Conservation (phyloP, 2,329 filamentous ascomycete genomes). For the Nemania sp. region DNA sequence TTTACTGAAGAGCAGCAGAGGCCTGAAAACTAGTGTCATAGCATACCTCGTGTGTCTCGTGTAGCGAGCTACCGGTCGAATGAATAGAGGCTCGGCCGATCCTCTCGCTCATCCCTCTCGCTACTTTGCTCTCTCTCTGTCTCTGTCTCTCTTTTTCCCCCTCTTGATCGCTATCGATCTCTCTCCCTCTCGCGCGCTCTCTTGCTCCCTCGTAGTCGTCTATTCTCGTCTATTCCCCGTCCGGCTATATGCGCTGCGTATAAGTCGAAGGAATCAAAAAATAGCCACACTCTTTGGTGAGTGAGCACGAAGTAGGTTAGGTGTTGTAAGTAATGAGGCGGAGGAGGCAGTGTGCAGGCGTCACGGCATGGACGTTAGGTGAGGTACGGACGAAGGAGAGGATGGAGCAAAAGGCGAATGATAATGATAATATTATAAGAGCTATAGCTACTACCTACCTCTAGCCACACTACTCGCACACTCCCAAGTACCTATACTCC, state of each 20-base stretch:
- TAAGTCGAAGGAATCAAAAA: conserved; percentile 1
- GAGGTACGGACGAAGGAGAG: conserved; percentile 21
- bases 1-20: conserved; percentile 17
- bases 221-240: conserved; percentile 13
- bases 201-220: conserved; percentile 3
- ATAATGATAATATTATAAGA: background rate
- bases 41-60: conserved; percentile 31
- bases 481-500: too few relatives aligned
- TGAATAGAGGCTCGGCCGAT: conserved; percentile 21
- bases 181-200: background rate
- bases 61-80: conserved; percentile 23
- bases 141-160: background rate
- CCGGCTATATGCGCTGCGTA: conserved; percentile 6
- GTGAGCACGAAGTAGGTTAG: background rate
- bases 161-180: background rate
- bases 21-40: conserved; percentile 22
- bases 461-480: too few relatives aligned
- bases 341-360: background rate
- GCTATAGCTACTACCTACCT: too few relatives aligned
- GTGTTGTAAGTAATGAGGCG: conserved; percentile 13
- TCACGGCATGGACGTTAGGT: conserved; percentile 20
- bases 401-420: conserved; percentile 21
- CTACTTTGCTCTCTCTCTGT: background rate
- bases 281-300: conserved; percentile 13
- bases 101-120: conserved; percentile 6